Conservation (phyloP, 768 basidiomycete species). For the Mycena epipterygia region DNA sequence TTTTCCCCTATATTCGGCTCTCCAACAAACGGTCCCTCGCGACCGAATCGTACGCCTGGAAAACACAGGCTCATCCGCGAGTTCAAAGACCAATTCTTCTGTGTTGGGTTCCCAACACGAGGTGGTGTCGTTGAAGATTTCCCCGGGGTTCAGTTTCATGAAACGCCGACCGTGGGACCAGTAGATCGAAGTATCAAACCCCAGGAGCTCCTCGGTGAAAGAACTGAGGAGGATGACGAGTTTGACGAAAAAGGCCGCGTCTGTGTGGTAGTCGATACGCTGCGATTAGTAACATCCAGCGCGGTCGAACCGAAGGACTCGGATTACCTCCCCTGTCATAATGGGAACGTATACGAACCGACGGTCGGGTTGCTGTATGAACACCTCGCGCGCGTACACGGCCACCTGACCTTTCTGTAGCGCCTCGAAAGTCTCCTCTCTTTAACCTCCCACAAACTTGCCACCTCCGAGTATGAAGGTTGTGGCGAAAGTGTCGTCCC, state of each 20-base stretch:
- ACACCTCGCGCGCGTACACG: slow-evolving; percentile 35
- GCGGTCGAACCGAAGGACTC: slow-evolving; percentile 39
- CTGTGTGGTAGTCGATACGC: slow-evolving; percentile 36
- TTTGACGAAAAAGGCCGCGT: slow-evolving; percentile 35
- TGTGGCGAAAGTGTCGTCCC: neutral
- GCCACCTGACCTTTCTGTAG: slow-evolving; percentile 28
- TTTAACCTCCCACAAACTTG: slow-evolving; percentile 29
- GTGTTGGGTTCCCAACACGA: neutral
- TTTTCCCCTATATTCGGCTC: slow-evolving; percentile 8
- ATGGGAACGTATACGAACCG: slow-evolving; percentile 36
- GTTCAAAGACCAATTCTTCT: neutral
- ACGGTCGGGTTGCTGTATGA: slow-evolving; percentile 40
- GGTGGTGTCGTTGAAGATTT: neutral
- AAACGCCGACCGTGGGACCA: slow-evolving; percentile 29
- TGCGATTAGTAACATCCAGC: slow-evolving; percentile 32
- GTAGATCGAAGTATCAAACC: slow-evolving; percentile 40
- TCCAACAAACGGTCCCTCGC: slow-evolving; percentile 42
- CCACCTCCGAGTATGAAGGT: neutral
- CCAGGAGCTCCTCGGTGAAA: slow-evolving; percentile 31
- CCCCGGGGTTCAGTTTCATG: slow-evolving; percentile 10
- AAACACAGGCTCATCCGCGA: slow-evolving; percentile 24
- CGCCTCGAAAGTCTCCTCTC: neutral
- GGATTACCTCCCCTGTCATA: slow-evolving; percentile 29
- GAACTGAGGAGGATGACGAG: slow-evolving; percentile 39
- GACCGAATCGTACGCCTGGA: slow-evolving; percentile 35